These are phyloP conservation scores for Rhodotorula graminis DNA, from an alignment of 768 basidiomycete species.

Conservation along the genomic window DNA sequence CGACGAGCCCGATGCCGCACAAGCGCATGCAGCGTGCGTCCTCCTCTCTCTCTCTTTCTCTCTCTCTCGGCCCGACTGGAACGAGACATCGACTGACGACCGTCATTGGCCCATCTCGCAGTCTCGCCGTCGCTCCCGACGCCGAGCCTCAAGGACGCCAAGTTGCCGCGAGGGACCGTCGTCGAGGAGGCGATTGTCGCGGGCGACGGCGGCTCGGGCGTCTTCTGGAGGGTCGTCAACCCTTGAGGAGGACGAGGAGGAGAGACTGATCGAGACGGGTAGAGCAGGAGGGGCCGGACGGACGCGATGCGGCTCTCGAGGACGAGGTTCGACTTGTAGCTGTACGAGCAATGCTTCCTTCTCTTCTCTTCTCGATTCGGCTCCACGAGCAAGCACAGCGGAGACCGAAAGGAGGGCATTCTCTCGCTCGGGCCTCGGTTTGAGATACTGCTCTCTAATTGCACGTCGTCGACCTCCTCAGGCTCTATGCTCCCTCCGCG, in stretches of 20 bases:
- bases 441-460: neutral
- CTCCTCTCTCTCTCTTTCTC: neutral
- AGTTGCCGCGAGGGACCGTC: slow-evolving; percentile 41
- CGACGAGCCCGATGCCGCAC: slow-evolving; percentile 48
- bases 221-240: slow-evolving; percentile 48
- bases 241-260: neutral
- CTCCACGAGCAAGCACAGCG: too few species aligned
- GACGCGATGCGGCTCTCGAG: too few species aligned
- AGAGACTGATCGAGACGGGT: too few species aligned
- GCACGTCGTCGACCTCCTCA: neutral
- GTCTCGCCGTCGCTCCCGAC: slow-evolving; percentile 40
- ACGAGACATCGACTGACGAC: neutral
- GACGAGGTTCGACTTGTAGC: too few species aligned
- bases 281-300: too few species aligned
- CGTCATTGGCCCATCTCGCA: neutral
- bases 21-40: slow-evolving; percentile 46
- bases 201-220: slow-evolving; percentile 47
- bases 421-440: too few species aligned
- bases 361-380: too few species aligned
- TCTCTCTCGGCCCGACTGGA: neutral
- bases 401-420: too few species aligned
- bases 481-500: neutral
- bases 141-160: slow-evolving; percentile 30
- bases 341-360: too few species aligned
- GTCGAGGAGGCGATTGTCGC: slow-evolving; percentile 48